phyloP scores from a whole-genome alignment of 805 yeast species.

The Maudiozyma saulgeensis region DNA sequence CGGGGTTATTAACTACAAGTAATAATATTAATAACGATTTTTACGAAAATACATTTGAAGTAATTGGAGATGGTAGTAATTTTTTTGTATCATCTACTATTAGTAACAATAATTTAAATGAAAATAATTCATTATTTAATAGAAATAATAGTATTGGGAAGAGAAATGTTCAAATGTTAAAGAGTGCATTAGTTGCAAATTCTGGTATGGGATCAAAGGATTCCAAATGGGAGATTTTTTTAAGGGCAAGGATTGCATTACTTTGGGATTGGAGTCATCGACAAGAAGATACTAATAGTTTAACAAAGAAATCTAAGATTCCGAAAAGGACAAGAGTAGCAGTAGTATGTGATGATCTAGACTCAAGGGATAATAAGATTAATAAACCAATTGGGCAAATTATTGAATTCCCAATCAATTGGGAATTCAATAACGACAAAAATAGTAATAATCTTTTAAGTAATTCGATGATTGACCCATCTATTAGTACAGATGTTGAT shows the following conservation, averaged over 20 bases:
- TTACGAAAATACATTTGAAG: conserved; percentile 13
- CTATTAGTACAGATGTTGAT: background rate
- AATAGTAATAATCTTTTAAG: background rate
- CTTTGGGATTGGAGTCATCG: conserved; percentile 21
- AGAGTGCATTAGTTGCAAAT: conserved; percentile 24
- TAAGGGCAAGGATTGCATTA: conserved; percentile 20
- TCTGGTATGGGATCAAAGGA: conserved; percentile 24
- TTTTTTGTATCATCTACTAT: conserved; percentile 12
- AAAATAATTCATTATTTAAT: background rate
- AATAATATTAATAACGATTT: background rate
- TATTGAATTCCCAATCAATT: background rate
- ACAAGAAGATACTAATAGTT: background rate
- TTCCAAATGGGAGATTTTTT: conserved; percentile 24
- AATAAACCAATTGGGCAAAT: background rate
- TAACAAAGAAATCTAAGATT: background rate
- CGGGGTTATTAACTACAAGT: background rate
- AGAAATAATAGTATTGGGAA: conserved; percentile 2
- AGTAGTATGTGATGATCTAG: conserved; percentile 1
- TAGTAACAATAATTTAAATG: too few relatives aligned
- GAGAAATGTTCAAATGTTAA: conserved; percentile 22
- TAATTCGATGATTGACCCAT: too few relatives aligned
- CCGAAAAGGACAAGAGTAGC: conserved; percentile 7
- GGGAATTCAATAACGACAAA: background rate
- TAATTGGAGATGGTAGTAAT: conserved; percentile 13
- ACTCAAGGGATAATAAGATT: background rate